A percentile compares a stretch with the other conserved stretches of the same genome.
These are phyloP conservation scores for Candida sithepensis DNA, from an alignment of 805 yeast genomes.

Conservation along the genomic window DNA sequence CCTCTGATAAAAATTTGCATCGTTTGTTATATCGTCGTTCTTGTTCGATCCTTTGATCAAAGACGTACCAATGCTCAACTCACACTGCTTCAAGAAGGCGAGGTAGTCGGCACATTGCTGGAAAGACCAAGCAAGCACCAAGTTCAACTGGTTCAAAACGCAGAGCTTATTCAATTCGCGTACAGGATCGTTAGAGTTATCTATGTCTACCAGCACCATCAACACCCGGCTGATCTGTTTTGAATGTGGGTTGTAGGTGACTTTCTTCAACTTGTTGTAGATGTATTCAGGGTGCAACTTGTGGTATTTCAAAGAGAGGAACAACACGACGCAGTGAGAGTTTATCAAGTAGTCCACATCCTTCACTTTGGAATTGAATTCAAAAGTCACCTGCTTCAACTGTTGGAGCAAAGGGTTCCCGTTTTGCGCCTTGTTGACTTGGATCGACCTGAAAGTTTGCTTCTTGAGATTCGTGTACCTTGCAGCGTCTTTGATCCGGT, in stretches of 20 bases:
- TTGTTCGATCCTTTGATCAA: conserved; percentile 38
- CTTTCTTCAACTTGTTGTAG: conserved; percentile 46
- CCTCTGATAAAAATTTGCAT: conserved; percentile 39
- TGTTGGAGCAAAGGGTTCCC: conserved; percentile 67
- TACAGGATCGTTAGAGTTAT: conserved; percentile 47
- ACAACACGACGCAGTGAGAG: conserved; percentile 51
- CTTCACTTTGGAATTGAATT: conserved; percentile 45
- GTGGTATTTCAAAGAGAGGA: conserved; percentile 67
- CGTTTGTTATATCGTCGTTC: conserved; percentile 28
- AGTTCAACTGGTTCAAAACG: conserved; percentile 44
- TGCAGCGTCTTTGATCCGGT: conserved; percentile 13
- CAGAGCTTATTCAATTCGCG: conserved; percentile 46
- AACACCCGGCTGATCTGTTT: conserved; percentile 39
- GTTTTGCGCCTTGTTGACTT: conserved; percentile 62
- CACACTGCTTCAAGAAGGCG: conserved; percentile 31
- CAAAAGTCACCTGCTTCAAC: conserved; percentile 50
- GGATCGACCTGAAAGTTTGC: conserved; percentile 35
- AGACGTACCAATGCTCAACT: conserved; percentile 27
- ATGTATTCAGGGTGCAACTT: conserved; percentile 75
- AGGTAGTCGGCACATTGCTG: conserved; percentile 50
- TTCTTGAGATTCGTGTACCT: conserved; percentile 17
- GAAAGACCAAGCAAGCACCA: conserved; percentile 51
- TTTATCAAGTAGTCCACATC: conserved; percentile 65
- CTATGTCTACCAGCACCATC: conserved; percentile 63
- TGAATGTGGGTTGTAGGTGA: conserved; percentile 21